Evolutionary conservation across 148 eudicot species (phyloP).

Genomic region (Fallopia convolvulus): DNA sequence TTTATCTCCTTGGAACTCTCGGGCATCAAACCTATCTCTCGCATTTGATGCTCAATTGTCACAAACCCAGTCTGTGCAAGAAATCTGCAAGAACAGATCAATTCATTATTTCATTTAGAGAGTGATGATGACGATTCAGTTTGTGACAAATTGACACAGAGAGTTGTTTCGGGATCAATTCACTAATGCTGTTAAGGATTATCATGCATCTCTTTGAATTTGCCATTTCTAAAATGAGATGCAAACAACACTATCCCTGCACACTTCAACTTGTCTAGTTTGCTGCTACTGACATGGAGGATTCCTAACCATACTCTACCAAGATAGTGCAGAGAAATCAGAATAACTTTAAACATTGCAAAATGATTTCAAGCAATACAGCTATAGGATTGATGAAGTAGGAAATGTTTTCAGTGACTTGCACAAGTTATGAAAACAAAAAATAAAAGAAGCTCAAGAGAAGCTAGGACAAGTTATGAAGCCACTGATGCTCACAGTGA

Average conservation of each 20-base stretch:
- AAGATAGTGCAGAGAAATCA: no score
- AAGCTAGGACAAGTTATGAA: background rate
- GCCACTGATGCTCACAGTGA: background rate
- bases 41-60: constrained; percentile 79
- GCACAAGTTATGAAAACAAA: background rate
- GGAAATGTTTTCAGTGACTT: background rate
- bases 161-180: background rate
- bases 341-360: no score
- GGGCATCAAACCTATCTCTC: constrained; percentile 70
- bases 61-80: constrained; percentile 89
- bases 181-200: background rate
- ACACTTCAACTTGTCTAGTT: background rate
- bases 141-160: background rate
- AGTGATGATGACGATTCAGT: background rate
- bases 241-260: background rate
- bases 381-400: background rate
- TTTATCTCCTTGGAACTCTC: constrained; percentile 22
- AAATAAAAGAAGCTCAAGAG: background rate
- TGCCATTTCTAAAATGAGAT: background rate
- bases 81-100: constrained; percentile 41
- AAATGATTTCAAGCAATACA: background rate
- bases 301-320: no score
- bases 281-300: background rate
- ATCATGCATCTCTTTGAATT: background rate
- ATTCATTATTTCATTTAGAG: background rate